A percentile compares a stretch with the other conserved stretches of the same genome.
Evolutionary conservation across 345 rosid species (phyloP).

Genomic region (Aquilaria yunnanensis): DNA sequence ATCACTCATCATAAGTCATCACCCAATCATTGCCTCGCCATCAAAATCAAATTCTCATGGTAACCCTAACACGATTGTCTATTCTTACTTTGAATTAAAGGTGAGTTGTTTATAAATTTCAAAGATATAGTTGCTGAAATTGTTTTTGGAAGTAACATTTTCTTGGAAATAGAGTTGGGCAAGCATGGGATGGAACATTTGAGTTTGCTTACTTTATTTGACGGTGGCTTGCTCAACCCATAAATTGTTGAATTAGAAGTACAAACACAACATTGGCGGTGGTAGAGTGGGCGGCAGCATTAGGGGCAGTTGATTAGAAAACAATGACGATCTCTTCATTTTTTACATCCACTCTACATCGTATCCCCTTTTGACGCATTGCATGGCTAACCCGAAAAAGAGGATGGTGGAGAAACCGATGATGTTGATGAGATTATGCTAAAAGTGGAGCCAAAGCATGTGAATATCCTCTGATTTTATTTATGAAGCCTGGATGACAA

Average conservation of each 20-base stretch:
- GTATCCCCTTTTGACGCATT: no score
- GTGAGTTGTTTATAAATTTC: conserved; percentile 38
- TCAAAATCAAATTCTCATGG: no score
- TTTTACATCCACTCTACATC: no score
- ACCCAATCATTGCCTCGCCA: no score
- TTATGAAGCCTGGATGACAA: conserved; percentile 47
- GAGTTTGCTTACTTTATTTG: no score
- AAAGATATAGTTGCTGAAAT: conserved; percentile 70
- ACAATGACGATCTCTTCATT: no score
- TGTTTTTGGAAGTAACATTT: conserved; percentile 42
- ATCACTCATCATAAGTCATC: no score
- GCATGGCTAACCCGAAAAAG: conserved; percentile 55
- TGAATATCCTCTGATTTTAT: conserved; percentile 31
- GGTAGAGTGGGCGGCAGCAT: conserved; percentile 78
- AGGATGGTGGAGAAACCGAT: conserved; percentile 54
- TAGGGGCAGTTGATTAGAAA: conserved; percentile 14
- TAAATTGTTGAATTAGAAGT: conserved; percentile 33
- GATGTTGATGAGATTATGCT: conserved; percentile 70
- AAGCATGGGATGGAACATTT: conserved; percentile 27
- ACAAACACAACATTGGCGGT: conserved; percentile 45
- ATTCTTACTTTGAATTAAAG: no score
- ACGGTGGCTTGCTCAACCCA: no score
- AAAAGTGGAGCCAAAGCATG: conserved; percentile 58
- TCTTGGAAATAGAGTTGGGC: conserved; percentile 44
- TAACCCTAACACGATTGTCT: no score